phyloP scores from a whole-genome alignment of 1,139 yeast species.

The Lodderomyces theae region DNA sequence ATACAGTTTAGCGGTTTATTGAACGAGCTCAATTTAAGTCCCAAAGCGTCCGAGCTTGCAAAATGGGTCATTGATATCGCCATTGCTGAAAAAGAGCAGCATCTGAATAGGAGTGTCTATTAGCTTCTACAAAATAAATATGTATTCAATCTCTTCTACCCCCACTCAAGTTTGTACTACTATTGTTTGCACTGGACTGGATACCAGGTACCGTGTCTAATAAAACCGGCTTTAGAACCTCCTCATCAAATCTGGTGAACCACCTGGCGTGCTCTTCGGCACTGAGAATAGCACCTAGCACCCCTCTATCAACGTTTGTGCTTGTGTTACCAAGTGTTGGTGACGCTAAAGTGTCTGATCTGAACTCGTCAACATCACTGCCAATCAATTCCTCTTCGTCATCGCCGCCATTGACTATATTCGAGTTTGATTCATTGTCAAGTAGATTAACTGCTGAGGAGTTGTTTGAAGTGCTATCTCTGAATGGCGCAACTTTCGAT shows the following conservation, averaged over 20 bases:
- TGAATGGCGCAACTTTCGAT: conserved; percentile 9
- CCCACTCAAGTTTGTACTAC: conserved; percentile 5
- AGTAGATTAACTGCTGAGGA: conserved; percentile 10
- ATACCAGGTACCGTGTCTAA: conserved; percentile 51
- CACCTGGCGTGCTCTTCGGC: conserved; percentile 83
- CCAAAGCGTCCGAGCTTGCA: conserved; percentile 64
- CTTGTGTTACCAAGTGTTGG: conserved; percentile 3
- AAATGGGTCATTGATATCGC: conserved; percentile 71
- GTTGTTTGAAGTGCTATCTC: conserved; percentile 10
- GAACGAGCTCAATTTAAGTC: conserved; percentile 60
- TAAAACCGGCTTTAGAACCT: conserved; percentile 92
- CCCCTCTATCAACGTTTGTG: conserved; percentile 22
- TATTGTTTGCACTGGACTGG: conserved; percentile 6
- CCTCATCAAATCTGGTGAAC: conserved; percentile 92
- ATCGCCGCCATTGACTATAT: conserved; percentile 18
- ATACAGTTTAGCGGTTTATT: conserved; percentile 58
- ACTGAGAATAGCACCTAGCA: conserved; percentile 43
- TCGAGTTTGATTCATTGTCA: conserved; percentile 9
- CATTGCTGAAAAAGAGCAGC: conserved; percentile 46
- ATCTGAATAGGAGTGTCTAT: conserved; percentile 3
- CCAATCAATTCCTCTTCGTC: conserved; percentile 37
- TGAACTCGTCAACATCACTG: conserved; percentile 42
- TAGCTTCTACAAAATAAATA: background rate
- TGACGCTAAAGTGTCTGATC: conserved; percentile 12
- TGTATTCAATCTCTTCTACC: conserved; percentile 10